phyloP scores from a whole-genome alignment of 2,329 filamentous ascomycete species.

The Ophiognomonia clavigignenti-juglandacearum region DNA sequence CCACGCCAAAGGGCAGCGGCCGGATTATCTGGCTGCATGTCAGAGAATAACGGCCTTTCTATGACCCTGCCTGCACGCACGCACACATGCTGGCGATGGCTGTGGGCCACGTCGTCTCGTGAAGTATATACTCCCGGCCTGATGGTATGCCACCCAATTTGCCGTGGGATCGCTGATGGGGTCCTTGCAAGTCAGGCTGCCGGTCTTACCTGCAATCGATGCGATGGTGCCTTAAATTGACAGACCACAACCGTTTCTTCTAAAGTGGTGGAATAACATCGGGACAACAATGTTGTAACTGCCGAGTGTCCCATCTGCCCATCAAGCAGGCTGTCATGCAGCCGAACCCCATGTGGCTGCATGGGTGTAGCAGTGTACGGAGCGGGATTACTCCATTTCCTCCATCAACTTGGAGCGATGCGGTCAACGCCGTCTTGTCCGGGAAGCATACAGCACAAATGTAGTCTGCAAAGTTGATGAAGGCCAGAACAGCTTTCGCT shows the following conservation, averaged over 20 bases:
- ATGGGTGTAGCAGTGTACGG: not conserved
- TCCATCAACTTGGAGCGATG: no score
- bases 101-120: not conserved
- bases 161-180: no score
- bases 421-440: no score
- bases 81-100: not conserved
- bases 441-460: no score
- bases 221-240: no score
- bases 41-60: constrained; percentile 8
- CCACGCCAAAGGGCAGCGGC: constrained; percentile 14
- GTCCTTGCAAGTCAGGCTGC: not conserved
- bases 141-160: no score
- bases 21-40: constrained; percentile 13
- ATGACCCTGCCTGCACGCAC: constrained; percentile 8
- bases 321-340: not conserved
- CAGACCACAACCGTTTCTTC: no score
- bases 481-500: no score
- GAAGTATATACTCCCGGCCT: not conserved
- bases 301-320: not conserved
- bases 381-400: not conserved
- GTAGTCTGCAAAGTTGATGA: no score
- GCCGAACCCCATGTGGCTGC: constrained; percentile 3
- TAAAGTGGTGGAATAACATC: not conserved
- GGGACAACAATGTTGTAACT: not conserved
- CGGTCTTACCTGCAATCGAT: no score